Percentiles rank a stretch among this genome's conserved stretches.
phyloP scores from a whole-genome alignment of 495 filamentous ascomycete species.

The Xylaria telfairii region DNA sequence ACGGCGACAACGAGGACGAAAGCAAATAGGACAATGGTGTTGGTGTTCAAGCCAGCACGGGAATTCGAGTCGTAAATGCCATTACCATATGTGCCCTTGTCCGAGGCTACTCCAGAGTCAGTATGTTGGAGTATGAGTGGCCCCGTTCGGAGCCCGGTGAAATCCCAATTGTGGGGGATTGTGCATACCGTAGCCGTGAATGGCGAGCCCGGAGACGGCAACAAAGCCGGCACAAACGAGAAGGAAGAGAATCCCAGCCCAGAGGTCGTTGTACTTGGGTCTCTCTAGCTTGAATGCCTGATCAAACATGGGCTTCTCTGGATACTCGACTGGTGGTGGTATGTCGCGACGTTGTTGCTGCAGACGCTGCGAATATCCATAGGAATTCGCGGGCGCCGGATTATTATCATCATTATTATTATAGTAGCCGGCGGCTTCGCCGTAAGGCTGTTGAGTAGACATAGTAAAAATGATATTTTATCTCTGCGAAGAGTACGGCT shows the following conservation, averaged over 20 bases:
- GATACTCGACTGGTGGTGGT: slow-evolving; percentile 29
- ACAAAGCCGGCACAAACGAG: slow-evolving; percentile 75
- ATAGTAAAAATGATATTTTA: slow-evolving; percentile 18
- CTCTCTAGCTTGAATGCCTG: slow-evolving; percentile 79
- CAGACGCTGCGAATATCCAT: slow-evolving; percentile 28
- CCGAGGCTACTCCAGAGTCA: slow-evolving; percentile 42
- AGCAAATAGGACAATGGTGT: slow-evolving; percentile 82
- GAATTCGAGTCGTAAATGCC: slow-evolving; percentile 76
- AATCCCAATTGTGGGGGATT: neutral
- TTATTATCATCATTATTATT: slow-evolving; percentile 25
- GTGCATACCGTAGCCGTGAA: slow-evolving; percentile 72
- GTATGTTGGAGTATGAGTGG: neutral
- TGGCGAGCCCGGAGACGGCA: slow-evolving; percentile 75
- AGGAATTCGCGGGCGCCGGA: slow-evolving; percentile 23
- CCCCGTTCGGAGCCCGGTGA: neutral
- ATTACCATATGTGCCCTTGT: slow-evolving; percentile 70
- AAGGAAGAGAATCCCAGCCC: slow-evolving; percentile 83
- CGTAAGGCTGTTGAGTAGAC: slow-evolving; percentile 31
- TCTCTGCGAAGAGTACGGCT: neutral
- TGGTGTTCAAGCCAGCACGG: slow-evolving; percentile 74
- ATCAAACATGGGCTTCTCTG: slow-evolving; percentile 69
- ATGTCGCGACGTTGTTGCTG: slow-evolving; percentile 25
- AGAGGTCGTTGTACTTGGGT: slow-evolving; percentile 87
- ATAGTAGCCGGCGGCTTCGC: slow-evolving; percentile 35
- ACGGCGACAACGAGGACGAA: slow-evolving; percentile 77